Percentiles rank a stretch among this genome's conserved stretches.
These are phyloP conservation scores for Boletus vermiculosoides DNA, from an alignment of 768 basidiomycete species.

Conservation along the genomic window DNA sequence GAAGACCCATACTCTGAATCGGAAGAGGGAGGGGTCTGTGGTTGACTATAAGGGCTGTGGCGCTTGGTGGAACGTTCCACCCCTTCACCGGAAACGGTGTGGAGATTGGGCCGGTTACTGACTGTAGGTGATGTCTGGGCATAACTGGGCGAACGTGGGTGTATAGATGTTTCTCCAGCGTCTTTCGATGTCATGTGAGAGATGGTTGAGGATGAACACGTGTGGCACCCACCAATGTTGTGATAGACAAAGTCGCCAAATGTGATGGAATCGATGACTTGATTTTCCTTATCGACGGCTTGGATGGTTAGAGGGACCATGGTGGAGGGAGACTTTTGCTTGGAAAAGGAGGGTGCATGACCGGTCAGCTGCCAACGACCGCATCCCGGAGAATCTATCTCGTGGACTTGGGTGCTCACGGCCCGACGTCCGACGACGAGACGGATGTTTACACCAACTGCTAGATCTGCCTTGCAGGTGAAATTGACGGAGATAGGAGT, in stretches of 20 bases:
- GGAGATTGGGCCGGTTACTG: conserved; percentile 19
- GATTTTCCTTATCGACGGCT: conserved; percentile 53
- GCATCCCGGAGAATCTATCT: conserved; percentile 44
- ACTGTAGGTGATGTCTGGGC: neutral
- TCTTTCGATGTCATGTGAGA: conserved; percentile 12
- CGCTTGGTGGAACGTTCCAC: conserved; percentile 35
- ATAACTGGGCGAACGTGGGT: neutral
- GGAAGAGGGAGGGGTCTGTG: conserved; percentile 43
- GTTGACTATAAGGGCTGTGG: conserved; percentile 38
- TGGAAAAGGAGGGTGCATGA: conserved; percentile 53
- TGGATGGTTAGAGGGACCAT: conserved; percentile 60
- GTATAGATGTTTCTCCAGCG: neutral
- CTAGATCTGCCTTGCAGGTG: conserved; percentile 29
- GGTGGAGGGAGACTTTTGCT: conserved; percentile 36
- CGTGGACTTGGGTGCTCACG: conserved; percentile 63
- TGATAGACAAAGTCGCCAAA: conserved; percentile 75
- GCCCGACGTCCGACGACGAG: conserved; percentile 72
- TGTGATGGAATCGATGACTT: conserved; percentile 58
- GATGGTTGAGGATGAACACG: neutral
- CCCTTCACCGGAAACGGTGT: conserved; percentile 25
- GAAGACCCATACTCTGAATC: conserved; percentile 37
- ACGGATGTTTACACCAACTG: conserved; percentile 53
- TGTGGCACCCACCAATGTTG: conserved; percentile 39
- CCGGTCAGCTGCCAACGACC: conserved; percentile 68
- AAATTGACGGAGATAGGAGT: conserved; percentile 62